Evolutionary conservation across 108 stramenopile species (phyloP), one percentile per base, ranked within the genome.

Genomic region (Craspedostauros australis): DNA sequence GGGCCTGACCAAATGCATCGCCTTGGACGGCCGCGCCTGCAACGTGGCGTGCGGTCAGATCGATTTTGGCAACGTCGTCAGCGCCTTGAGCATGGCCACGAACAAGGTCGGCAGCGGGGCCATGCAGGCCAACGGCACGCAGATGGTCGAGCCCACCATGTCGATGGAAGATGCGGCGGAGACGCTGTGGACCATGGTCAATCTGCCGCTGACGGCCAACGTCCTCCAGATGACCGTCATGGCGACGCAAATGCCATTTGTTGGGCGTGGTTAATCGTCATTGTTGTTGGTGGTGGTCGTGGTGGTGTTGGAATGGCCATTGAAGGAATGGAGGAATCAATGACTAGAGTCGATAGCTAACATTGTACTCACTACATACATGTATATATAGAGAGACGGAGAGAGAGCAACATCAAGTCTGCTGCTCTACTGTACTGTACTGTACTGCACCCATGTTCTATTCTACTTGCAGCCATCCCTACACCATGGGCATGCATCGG

Each of bases 141-240:
- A 47, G 16, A 40, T 72, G 51, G 62, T 68, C 3, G 79, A 85
- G 45, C 75, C 83, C 4, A 48, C 26, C 6, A 71, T 84, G 65
- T 56, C 60, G 3, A 62, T 71, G 26, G 72, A 81, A 15, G 84
- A 87, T 72, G 89, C 74, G 14, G 85, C 89, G 1, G 52, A 73
- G 16, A 63, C 75, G 28, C 76, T 91, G 5, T 69, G 56, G 54
- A 64, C 78, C 18, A 91, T 91, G 89, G 83, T 77, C 0, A 60
- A 34, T n/a, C 52, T 91, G n/a, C 85, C 89, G 0, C 50, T 59
- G 14, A 36, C 62, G 0, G 76, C 84, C 9, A 87, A 87, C 47
- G 67, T 86, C 22, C 59, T 83, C 43, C 62, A 80, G 22, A 59
- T 91, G 79, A 87, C 86, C 6, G 81, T 87, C 2, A 77, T 87